A percentile compares a stretch with the other conserved stretches of the same genome.
phyloP scores from a whole-genome alignment of 768 basidiomycete species.

The Boletus rubropictus region DNA sequence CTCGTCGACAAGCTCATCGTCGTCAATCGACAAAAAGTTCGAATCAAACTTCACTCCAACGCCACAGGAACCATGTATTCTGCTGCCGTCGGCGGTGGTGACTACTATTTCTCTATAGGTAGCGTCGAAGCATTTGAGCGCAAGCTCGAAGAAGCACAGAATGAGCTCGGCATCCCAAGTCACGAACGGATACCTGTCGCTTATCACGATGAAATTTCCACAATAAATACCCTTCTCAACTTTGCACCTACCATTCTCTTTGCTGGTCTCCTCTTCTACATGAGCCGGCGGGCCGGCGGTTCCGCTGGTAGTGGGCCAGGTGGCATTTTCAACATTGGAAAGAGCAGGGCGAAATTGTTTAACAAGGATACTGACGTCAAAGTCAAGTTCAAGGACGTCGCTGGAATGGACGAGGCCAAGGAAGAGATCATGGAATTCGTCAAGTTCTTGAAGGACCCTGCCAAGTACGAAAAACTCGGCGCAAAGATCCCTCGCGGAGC shows the following conservation, averaged over 20 bases:
- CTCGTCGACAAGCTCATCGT: slow-evolving; percentile 92
- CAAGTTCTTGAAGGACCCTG: slow-evolving; percentile 94
- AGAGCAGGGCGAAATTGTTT: slow-evolving; percentile 90
- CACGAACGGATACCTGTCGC: slow-evolving; percentile 94
- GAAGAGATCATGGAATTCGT: slow-evolving; percentile 99
- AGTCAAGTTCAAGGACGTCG: slow-evolving; percentile 93
- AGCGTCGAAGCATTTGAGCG: slow-evolving; percentile 96
- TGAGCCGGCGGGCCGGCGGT: slow-evolving; percentile 65
- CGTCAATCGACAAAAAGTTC: slow-evolving; percentile 84
- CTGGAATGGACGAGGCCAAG: slow-evolving; percentile 99
- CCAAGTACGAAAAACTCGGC: slow-evolving; percentile 90
- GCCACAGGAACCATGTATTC: slow-evolving; percentile 78
- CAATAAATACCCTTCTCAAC: slow-evolving; percentile 73
- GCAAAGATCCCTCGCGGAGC: slow-evolving; percentile 97
- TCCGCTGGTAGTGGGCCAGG: slow-evolving; percentile 63
- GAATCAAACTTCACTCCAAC: slow-evolving; percentile 89
- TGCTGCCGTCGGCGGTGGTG: slow-evolving; percentile 45
- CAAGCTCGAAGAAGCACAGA: slow-evolving; percentile 89
- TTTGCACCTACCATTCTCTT: slow-evolving; percentile 95
- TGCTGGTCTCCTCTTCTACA: slow-evolving; percentile 84
- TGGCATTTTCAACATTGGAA: slow-evolving; percentile 96
- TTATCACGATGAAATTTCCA: slow-evolving; percentile 91
- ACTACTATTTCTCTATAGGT: slow-evolving; percentile 95
- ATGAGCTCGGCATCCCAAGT: slow-evolving; percentile 85
- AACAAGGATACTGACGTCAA: slow-evolving; percentile 95